phyloP scores from a whole-genome alignment of 2,329 filamentous ascomycete genomes.

The Cephalotrichum gorgonifer region DNA sequence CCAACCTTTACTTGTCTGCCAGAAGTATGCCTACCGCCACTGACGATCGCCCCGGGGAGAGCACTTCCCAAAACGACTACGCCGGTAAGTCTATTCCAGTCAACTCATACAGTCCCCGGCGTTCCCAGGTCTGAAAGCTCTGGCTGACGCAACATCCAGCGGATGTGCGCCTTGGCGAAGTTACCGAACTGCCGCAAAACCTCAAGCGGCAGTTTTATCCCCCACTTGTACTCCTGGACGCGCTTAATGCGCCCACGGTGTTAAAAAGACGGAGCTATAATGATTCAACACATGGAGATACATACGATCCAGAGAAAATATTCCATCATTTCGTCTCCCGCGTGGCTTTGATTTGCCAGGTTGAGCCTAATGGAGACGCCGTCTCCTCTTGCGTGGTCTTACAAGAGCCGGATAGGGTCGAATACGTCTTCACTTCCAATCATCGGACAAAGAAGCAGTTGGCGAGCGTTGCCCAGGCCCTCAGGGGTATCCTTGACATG shows the following conservation, averaged over 20 bases:
- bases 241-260: neutral
- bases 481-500: slow-evolving; percentile 8
- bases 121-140: neutral
- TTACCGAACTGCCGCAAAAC: neutral
- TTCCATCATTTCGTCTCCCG: slow-evolving; percentile 20
- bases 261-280: neutral
- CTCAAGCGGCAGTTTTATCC: neutral
- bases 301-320: slow-evolving; percentile 10
- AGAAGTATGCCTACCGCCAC: neutral
- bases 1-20: neutral
- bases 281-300: neutral
- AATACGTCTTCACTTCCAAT: slow-evolving; percentile 21
- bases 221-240: neutral
- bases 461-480: neutral
- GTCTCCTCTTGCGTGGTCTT: slow-evolving; percentile 19
- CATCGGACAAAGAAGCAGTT: slow-evolving; percentile 6
- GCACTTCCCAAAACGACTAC: neutral
- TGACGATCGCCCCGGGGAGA: neutral
- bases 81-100: neutral
- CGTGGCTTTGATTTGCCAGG: slow-evolving; percentile 20
- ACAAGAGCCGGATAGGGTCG: slow-evolving; percentile 14
- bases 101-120: neutral
- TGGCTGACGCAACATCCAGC: neutral
- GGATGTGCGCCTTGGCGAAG: neutral
- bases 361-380: neutral